Percentiles rank a stretch among this genome's conserved stretches.
phyloP scores from a whole-genome alignment of 2,329 filamentous ascomycete species.

The Alternaria novae-zelandiae region DNA sequence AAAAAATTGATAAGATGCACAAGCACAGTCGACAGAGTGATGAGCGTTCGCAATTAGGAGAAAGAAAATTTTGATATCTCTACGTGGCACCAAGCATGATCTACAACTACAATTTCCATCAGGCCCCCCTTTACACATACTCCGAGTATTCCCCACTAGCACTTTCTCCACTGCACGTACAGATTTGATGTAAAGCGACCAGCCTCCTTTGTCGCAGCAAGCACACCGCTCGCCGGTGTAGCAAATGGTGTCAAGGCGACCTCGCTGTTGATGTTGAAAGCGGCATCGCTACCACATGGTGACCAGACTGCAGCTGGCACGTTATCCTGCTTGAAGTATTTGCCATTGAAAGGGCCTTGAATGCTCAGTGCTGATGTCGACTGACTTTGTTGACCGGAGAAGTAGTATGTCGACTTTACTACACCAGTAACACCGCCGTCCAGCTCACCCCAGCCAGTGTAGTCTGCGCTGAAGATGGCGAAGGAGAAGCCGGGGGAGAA shows the following conservation, averaged over 20 bases:
- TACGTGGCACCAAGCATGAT: background rate
- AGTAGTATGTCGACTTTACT: constrained; percentile 47
- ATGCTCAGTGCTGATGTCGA: constrained; percentile 31
- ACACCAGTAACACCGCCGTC: constrained; percentile 44
- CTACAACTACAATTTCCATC: background rate
- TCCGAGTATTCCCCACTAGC: constrained; percentile 18
- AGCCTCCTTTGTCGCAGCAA: constrained; percentile 34
- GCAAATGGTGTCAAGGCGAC: constrained; percentile 37
- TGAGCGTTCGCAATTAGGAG: background rate
- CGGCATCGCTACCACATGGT: constrained; percentile 33
- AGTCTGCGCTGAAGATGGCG: constrained; percentile 44
- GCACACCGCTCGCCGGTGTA: constrained; percentile 26
- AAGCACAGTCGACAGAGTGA: background rate
- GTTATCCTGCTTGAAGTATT: constrained; percentile 56
- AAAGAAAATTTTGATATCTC: background rate
- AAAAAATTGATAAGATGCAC: background rate
- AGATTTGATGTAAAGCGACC: constrained; percentile 34
- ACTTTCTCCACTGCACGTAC: constrained; percentile 44
- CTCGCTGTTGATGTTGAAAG: constrained; percentile 42
- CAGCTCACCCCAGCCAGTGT: constrained; percentile 45
- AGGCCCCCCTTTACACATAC: background rate
- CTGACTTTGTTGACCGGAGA: constrained; percentile 42
- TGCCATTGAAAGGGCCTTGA: constrained; percentile 51
- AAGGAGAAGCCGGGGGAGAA: constrained; percentile 48
- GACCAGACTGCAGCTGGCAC: constrained; percentile 37